phyloP scores from a whole-genome alignment of 1,284 basidiomycete genomes.

The Ustanciosporium gigantosporum region DNA sequence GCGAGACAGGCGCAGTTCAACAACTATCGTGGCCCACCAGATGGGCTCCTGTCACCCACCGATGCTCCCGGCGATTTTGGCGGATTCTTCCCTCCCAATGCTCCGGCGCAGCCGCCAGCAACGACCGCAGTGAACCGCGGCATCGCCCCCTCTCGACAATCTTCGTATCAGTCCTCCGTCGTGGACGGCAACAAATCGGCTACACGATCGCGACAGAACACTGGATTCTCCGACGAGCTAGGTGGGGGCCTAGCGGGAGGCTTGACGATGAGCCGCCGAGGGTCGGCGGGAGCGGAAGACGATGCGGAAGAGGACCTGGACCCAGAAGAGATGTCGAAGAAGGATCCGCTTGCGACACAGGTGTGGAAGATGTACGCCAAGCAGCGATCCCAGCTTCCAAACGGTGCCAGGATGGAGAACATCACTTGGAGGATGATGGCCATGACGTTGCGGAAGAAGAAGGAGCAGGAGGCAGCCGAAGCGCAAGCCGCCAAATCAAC shows the following conservation, averaged over 20 bases:
- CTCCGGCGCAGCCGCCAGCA: neutral
- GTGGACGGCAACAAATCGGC: neutral
- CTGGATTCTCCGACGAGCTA: slow-evolving; percentile 13
- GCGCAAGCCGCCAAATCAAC: slow-evolving; percentile 24
- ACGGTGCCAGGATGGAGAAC: slow-evolving; percentile 95
- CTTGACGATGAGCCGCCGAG: slow-evolving; percentile 36
- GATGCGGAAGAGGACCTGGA: slow-evolving; percentile 37
- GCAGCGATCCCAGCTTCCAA: slow-evolving; percentile 81
- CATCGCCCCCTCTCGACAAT: slow-evolving; percentile 2
- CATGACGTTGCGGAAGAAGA: slow-evolving; percentile 83
- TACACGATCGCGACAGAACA: slow-evolving; percentile 15
- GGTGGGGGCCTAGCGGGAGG: slow-evolving; percentile 8
- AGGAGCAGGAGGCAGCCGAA: slow-evolving; percentile 50
- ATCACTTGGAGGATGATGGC: slow-evolving; percentile 98
- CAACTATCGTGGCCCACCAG: slow-evolving; percentile 20
- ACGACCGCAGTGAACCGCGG: neutral
- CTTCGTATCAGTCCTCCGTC: neutral
- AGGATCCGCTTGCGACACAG: slow-evolving; percentile 90
- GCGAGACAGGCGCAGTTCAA: slow-evolving; percentile 8
- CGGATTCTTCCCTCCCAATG: slow-evolving; percentile 13
- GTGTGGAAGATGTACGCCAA: slow-evolving; percentile 96
- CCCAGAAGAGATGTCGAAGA: slow-evolving; percentile 62
- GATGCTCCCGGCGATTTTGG: slow-evolving; percentile 18
- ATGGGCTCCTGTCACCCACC: slow-evolving; percentile 11
- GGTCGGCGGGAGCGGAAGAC: slow-evolving; percentile 42